These are phyloP conservation scores for Cairneyella variabilis DNA, from an alignment of 495 filamentous ascomycete genomes.

Conservation along the genomic window DNA sequence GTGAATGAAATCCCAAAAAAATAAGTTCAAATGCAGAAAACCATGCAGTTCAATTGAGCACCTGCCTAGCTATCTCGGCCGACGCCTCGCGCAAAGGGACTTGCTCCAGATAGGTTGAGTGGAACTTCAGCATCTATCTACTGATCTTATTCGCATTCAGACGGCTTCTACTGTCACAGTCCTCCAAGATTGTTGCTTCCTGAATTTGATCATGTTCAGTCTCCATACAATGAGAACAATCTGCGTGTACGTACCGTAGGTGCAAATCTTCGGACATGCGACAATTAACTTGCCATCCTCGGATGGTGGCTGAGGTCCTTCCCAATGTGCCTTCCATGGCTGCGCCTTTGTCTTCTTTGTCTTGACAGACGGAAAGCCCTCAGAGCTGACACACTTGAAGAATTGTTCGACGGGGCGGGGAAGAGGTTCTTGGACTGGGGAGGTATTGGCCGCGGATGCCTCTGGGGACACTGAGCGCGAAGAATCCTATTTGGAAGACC, in stretches of 20 bases:
- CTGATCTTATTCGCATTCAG: no score
- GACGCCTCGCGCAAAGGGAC: no score
- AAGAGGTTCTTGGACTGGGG: neutral
- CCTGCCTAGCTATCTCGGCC: no score
- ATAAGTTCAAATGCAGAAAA: no score
- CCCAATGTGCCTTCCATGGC: slow-evolving; percentile 13
- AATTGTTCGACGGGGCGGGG: slow-evolving; percentile 4
- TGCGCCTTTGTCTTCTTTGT: slow-evolving; percentile 10
- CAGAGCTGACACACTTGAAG: slow-evolving; percentile 10
- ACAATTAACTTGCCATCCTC: slow-evolving; percentile 19
- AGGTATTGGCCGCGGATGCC: neutral
- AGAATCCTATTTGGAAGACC: neutral
- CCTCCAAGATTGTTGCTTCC: slow-evolving; percentile 1
- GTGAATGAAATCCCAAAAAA: no score
- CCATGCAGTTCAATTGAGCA: no score
- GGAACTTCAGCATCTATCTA: no score
- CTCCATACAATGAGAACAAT: neutral
- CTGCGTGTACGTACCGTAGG: slow-evolving; percentile 10
- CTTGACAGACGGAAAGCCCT: slow-evolving; percentile 6
- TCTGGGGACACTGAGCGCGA: neutral
- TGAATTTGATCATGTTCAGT: neutral
- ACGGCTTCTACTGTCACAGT: neutral
- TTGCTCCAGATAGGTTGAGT: no score
- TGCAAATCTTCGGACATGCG: slow-evolving; percentile 13
- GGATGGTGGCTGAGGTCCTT: slow-evolving; percentile 4